Evolutionary conservation across 768 basidiomycete species (phyloP).

Genomic region (Psilocybe azurescens): DNA sequence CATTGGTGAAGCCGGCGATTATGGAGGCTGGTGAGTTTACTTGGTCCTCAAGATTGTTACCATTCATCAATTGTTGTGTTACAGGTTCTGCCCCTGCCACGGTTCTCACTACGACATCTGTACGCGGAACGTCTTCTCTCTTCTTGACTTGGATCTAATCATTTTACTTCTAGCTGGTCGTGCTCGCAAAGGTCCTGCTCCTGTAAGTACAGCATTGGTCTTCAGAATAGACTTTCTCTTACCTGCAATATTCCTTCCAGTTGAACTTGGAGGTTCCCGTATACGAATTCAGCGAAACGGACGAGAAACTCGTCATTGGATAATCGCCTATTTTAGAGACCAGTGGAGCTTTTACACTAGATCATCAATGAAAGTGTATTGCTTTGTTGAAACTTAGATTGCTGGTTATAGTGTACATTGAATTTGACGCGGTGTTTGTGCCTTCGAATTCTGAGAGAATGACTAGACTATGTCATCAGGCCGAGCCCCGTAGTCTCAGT

Average conservation of each 20-base stretch:
- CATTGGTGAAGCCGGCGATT: constrained; percentile 97
- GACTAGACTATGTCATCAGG: too few relatives aligned
- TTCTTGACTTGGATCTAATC: neutral
- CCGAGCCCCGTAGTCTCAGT: neutral
- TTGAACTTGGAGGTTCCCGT: constrained; percentile 94
- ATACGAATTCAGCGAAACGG: constrained; percentile 87
- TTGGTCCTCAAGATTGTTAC: constrained; percentile 4
- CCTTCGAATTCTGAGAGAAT: too few relatives aligned
- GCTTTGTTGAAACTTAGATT: neutral
- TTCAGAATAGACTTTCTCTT: constrained; percentile 8
- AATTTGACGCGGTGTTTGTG: too few relatives aligned
- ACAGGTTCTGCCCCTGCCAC: constrained; percentile 96
- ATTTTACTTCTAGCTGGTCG: constrained; percentile 72
- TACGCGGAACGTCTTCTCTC: constrained; percentile 40
- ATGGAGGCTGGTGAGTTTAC: constrained; percentile 90
- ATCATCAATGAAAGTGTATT: constrained; percentile 18
- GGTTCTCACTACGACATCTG: constrained; percentile 99
- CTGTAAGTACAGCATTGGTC: constrained; percentile 57
- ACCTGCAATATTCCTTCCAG: constrained; percentile 38
- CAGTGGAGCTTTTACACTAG: constrained; percentile 24
- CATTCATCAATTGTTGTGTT: neutral
- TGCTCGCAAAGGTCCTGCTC: constrained; percentile 95
- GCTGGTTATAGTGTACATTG: neutral
- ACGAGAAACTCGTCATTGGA: constrained; percentile 88
- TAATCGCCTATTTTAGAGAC: constrained; percentile 38